Conservation (phyloP, 2,329 filamentous ascomycete species). For the Aspergillus sojae region DNA sequence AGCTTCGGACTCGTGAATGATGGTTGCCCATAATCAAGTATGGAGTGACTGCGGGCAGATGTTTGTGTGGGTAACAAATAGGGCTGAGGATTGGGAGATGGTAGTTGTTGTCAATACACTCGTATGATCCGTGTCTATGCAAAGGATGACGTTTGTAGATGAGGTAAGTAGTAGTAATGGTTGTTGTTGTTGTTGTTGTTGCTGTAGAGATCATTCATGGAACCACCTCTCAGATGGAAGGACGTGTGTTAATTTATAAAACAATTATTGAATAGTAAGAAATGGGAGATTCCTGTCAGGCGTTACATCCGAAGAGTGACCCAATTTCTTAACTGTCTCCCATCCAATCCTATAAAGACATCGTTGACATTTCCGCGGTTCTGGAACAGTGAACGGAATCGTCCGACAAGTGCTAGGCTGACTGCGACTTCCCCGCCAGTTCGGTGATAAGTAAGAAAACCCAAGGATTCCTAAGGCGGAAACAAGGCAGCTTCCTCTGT, state of each 20-base stretch:
- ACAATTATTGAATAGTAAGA: not conserved
- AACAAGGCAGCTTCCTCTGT: not conserved
- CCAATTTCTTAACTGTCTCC: not conserved
- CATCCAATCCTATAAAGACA: not conserved
- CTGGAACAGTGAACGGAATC: not conserved
- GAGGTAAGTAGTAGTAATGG: not conserved
- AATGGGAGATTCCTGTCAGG: not conserved
- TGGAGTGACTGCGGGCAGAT: not conserved
- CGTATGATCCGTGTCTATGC: not conserved
- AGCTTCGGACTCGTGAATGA: constrained; percentile 5
- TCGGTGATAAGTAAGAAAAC: not conserved
- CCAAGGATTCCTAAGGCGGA: not conserved
- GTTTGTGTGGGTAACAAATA: too few relatives aligned
- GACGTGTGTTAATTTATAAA: not conserved
- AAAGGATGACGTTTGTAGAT: not conserved
- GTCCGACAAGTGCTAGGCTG: not conserved
- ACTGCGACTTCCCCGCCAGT: not conserved
- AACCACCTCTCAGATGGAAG: not conserved
- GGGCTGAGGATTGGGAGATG: not conserved
- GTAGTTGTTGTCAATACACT: not conserved
- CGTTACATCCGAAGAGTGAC: not conserved
- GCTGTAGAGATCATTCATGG: not conserved
- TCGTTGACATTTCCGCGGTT: not conserved
- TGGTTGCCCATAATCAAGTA: constrained; percentile 7
- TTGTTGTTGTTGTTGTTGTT: not conserved